Conservation (phyloP, 805 yeast genomes). For the Cephaloascus albidus region DNA sequence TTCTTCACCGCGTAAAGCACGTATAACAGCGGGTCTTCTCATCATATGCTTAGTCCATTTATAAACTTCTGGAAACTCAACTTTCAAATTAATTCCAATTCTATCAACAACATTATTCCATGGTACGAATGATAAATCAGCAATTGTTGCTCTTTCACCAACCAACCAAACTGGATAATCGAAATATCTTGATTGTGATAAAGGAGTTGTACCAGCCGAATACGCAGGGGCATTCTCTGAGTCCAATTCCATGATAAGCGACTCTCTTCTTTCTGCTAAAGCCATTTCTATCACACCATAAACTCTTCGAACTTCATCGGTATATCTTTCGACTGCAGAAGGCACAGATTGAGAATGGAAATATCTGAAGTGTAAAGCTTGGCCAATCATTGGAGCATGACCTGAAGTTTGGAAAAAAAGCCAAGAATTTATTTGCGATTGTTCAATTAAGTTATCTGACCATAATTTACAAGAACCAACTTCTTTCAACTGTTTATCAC, state of each 20-base stretch:
- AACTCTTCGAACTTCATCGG: conserved; percentile 87
- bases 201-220: conserved; percentile 80
- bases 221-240: conserved; percentile 82
- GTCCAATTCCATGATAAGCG: conserved; percentile 81
- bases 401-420: conserved; percentile 93
- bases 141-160: conserved; percentile 68
- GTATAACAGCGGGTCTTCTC: conserved; percentile 85
- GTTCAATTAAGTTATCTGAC: conserved; percentile 71
- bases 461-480: conserved; percentile 66
- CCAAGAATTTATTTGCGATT: conserved; percentile 82
- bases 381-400: conserved; percentile 98
- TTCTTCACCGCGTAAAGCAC: conserved; percentile 72
- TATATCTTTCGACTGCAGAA: conserved; percentile 82
- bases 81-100: conserved; percentile 78
- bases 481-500: conserved; percentile 55
- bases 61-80: conserved; percentile 90
- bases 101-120: conserved; percentile 96
- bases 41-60: conserved; percentile 95
- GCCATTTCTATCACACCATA: conserved; percentile 95
- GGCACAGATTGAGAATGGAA: conserved; percentile 83
- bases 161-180: conserved; percentile 95
- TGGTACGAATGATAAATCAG: conserved; percentile 88
- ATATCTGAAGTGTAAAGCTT: conserved; percentile 87
- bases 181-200: conserved; percentile 76
- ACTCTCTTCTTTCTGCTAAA: conserved; percentile 84